Percentiles rank a stretch among this genome's conserved stretches.
These are phyloP conservation scores for Dendrobium nobile DNA, from an alignment of 106 monocot species.

Conservation along the genomic window DNA sequence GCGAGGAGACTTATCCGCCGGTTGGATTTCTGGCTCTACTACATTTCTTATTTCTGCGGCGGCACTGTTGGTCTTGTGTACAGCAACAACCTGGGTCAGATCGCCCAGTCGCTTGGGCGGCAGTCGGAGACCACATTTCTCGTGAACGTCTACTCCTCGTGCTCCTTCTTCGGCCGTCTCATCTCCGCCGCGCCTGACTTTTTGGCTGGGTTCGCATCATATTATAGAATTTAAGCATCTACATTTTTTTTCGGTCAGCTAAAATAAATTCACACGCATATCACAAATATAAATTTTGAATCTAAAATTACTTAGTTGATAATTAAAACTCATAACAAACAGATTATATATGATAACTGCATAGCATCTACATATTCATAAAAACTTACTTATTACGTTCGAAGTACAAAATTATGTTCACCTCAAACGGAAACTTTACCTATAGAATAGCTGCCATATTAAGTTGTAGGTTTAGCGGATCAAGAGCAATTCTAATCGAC, in stretches of 20 bases:
- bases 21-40: conserved; percentile 82
- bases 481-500: not conserved
- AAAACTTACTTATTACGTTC: too few species aligned
- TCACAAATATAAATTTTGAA: too few species aligned
- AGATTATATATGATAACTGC: too few species aligned
- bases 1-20: conserved; percentile 32
- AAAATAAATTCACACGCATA: too few species aligned
- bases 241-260: too few species aligned
- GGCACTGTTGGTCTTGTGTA: conserved; percentile 79
- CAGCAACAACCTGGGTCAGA: conserved; percentile 83
- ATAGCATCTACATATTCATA: too few species aligned
- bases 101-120: conserved; percentile 60
- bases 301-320: too few species aligned
- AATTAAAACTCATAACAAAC: too few species aligned
- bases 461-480: not conserved
- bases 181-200: conserved; percentile 66
- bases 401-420: too few species aligned
- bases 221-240: too few species aligned
- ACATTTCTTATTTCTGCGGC: conserved; percentile 68
- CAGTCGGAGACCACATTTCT: conserved; percentile 33
- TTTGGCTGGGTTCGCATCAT: conserved; percentile 33
- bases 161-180: conserved; percentile 84
- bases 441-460: not conserved
- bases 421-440: too few species aligned
- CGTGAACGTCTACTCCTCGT: conserved; percentile 68